Evolutionary conservation across 164 flowering plant genomes (phyloP).

Genomic region (Vitis amurensis): DNA sequence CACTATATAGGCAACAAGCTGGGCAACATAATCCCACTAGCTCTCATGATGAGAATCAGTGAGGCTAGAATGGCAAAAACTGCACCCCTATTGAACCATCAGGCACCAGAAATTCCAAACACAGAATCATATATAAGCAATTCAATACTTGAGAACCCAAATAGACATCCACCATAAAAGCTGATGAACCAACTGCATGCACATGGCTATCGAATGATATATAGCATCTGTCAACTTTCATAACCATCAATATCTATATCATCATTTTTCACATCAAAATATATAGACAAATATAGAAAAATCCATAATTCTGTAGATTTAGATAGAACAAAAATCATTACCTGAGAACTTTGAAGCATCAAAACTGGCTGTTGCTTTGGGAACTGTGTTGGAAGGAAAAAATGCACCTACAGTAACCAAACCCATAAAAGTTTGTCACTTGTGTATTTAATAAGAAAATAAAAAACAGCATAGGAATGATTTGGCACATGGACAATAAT

Average conservation of each 20-base stretch:
- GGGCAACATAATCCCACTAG: no score
- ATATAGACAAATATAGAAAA: background rate
- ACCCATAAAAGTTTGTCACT: background rate
- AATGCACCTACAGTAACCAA: conserved; percentile 54
- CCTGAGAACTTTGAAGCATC: conserved; percentile 86
- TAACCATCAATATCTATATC: no score
- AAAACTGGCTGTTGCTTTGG: conserved; percentile 82
- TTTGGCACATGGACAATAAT: background rate
- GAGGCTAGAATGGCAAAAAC: no score
- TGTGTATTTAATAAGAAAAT: background rate
- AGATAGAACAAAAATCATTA: conserved; percentile 10
- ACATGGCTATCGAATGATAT: background rate
- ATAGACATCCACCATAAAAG: no score
- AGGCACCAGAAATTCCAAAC: no score
- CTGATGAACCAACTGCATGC: background rate
- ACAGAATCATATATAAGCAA: no score
- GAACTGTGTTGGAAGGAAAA: conserved; percentile 66
- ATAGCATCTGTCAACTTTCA: no score
- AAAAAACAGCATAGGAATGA: background rate
- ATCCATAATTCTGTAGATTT: background rate
- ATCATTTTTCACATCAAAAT: background rate
- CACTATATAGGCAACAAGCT: no score
- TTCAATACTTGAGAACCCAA: no score
- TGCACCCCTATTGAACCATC: no score
- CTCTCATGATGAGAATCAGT: no score